Base-by-base conservation (phyloP, 83 land plant genomes). In the Picea abies region DNA sequence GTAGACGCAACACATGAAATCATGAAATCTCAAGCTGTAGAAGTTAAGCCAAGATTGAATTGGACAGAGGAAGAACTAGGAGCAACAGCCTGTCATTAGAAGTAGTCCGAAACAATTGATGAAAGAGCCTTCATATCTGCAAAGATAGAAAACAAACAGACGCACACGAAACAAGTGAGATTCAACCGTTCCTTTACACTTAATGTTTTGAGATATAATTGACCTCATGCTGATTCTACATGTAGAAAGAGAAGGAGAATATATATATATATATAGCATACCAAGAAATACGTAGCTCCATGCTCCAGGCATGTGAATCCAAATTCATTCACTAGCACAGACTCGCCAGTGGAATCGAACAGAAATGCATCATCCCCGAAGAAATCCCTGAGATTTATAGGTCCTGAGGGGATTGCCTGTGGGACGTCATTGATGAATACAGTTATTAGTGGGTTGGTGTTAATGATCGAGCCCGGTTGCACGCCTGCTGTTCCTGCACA, bases 231-330 rank as follows among this genome's bases (percentile, higher is more conserved):
- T 4, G n/a, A n/a, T n/a, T n/a, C n/a, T n/a, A n/a, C n/a, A n/a
- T n/a, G n/a, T n/a, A n/a, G n/a, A n/a, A n/a, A n/a, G 47, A 44
- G 47, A 5, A 44, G 7, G 47, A 44, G 47, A 65, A n/a, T n/a
- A n/a, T n/a, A n/a, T n/a, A n/a, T n/a, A 23, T 20, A 65, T 20
- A 65, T 20, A 23, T 0, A 65, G 0, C 68, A 84, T 83, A 90
- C 87, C 90, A 92, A 76, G 67, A 82, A 89, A 76, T 92, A 92
- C 83, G 84, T 85, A 79, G 87, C 94, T 17, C 92, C 92, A 82
- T 78, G 68, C 60, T 90, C 89, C 84, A 92, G 86, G 72, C 88
- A 60, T 3, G 85, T 61, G 32, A 88, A 63, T 68, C 94, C 94
- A 81, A 70, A 81, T 39, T 88, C 94, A 81, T 87, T 84, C 16